phyloP scores from a whole-genome alignment of 1,139 yeast species.

The Arxiozyma bovina region DNA sequence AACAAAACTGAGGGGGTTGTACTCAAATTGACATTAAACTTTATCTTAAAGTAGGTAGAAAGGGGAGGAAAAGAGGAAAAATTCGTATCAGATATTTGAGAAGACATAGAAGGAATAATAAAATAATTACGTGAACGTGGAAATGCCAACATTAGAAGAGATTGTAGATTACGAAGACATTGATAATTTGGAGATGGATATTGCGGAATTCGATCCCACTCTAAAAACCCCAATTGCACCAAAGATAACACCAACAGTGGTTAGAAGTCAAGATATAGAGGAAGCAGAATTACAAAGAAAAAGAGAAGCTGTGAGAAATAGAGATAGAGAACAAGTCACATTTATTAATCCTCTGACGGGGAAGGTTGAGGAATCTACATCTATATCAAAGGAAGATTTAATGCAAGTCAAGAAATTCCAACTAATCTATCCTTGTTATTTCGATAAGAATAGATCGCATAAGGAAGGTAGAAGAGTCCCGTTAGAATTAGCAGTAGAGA shows the following conservation, averaged over 20 bases:
- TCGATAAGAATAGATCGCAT: conserved; percentile 69
- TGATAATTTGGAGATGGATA: conserved; percentile 87
- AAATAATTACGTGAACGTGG: background rate
- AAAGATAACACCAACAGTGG: conserved; percentile 48
- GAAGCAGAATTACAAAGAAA: conserved; percentile 21
- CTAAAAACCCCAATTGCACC: conserved; percentile 65
- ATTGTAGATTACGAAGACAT: conserved; percentile 75
- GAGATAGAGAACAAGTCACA: conserved; percentile 14
- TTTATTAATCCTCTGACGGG: conserved; percentile 26
- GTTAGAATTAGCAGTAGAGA: conserved; percentile 56
- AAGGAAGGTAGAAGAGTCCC: conserved; percentile 79
- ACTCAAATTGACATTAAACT: too few species aligned
- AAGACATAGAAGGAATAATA: too few species aligned
- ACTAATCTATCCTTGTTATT: conserved; percentile 82
- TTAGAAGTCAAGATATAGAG: conserved; percentile 53
- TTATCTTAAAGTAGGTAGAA: too few species aligned
- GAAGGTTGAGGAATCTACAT: conserved; percentile 19
- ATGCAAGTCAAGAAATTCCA: conserved; percentile 61
- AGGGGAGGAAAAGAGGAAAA: too few species aligned
- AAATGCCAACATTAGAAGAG: conserved; percentile 74
- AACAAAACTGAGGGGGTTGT: too few species aligned
- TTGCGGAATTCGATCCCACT: conserved; percentile 80
- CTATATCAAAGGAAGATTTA: conserved; percentile 29
- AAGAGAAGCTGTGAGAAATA: conserved; percentile 2
- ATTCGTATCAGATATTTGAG: too few species aligned